phyloP scores from a whole-genome alignment of 192 early-diverging fungal species.

The Podila clonocystis region DNA sequence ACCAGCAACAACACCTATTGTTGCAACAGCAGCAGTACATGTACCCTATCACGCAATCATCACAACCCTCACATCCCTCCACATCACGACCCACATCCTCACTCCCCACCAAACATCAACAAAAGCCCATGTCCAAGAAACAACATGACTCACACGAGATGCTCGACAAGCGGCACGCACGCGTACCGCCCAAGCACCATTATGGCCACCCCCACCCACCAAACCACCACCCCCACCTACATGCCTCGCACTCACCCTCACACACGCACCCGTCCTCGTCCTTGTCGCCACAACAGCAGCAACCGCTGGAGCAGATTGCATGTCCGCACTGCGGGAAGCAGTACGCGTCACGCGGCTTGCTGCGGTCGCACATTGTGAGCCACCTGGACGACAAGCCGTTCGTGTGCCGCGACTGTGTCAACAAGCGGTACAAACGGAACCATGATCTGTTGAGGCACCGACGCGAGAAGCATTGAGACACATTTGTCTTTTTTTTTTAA shows the following conservation, averaged over 20 bases:
- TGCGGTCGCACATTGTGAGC: slow-evolving; percentile 37
- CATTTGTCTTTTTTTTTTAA: neutral
- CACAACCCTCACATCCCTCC: neutral
- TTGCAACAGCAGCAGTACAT: neutral
- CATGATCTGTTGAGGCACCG: slow-evolving; percentile 43
- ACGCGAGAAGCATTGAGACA: slow-evolving; percentile 28
- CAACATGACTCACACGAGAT: too few relatives aligned
- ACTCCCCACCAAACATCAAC: neutral
- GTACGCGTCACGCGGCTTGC: slow-evolving; percentile 8
- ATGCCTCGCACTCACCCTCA: neutral
- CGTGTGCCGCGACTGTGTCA: slow-evolving; percentile 38
- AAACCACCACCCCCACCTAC: neutral
- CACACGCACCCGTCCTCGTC: neutral
- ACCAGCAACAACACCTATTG: neutral
- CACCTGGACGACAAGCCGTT: slow-evolving; percentile 26
- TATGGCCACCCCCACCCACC: neutral
- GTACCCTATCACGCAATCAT: neutral
- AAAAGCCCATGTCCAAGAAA: too few relatives aligned
- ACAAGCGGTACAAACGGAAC: slow-evolving; percentile 41
- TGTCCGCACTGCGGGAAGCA: slow-evolving; percentile 1
- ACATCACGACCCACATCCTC: neutral
- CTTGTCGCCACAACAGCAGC: neutral
- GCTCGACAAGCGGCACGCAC: too few relatives aligned
- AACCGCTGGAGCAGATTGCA: neutral
- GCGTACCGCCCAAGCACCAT: neutral